phyloP scores from a whole-genome alignment of 1,284 basidiomycete species.

The Boletellus sp. region DNA sequence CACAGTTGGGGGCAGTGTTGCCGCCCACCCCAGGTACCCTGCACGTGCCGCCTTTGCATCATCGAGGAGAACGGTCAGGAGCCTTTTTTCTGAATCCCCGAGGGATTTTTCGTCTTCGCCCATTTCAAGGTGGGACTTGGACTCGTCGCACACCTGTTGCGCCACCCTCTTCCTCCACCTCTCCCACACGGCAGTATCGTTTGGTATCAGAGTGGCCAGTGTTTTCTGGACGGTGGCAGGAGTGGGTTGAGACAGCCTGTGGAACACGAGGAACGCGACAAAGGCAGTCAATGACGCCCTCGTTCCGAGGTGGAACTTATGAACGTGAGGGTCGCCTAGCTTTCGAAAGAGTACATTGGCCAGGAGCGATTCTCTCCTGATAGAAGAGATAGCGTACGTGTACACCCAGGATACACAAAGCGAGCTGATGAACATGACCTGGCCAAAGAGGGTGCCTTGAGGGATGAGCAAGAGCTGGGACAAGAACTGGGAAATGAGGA shows the following conservation, averaged over 20 bases:
- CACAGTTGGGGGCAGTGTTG: no score
- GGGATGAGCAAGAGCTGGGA: not conserved
- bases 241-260: not conserved
- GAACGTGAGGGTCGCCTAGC: not conserved
- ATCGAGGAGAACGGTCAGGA: not conserved
- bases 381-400: not conserved
- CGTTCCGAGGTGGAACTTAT: not conserved
- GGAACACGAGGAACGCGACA: not conserved
- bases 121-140: not conserved
- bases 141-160: not conserved
- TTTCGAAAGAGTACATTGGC: not conserved
- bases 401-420: not conserved
- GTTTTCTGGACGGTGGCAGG: not conserved
- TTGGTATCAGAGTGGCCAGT: not conserved
- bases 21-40: no score
- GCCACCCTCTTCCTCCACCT: not conserved
- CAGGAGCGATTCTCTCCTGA: not conserved
- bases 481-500: not conserved
- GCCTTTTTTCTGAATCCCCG: not conserved
- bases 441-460: not conserved
- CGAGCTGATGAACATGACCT: not conserved
- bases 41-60: not conserved
- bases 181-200: not conserved
- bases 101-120: not conserved
- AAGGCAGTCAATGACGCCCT: not conserved